These are phyloP conservation scores for Trichoderma citrinoviride DNA, from an alignment of 2,329 filamentous ascomycete genomes.

Conservation along the genomic window DNA sequence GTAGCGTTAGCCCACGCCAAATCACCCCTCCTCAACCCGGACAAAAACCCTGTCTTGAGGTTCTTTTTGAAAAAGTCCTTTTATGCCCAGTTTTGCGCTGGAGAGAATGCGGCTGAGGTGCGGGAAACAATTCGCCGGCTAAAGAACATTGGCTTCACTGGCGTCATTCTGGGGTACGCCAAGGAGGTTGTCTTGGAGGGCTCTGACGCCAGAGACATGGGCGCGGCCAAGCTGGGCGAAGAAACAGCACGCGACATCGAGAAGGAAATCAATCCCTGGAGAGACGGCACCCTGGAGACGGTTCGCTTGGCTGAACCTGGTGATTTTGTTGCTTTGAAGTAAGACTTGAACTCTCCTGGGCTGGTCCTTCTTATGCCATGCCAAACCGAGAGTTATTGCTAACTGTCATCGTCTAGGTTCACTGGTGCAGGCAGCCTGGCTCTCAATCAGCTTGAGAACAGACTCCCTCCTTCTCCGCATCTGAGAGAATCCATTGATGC, in stretches of 20 bases:
- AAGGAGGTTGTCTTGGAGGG: slow-evolving; percentile 72
- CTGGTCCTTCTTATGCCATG: neutral
- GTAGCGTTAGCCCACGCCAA: slow-evolving; percentile 66
- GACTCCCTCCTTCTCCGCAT: slow-evolving; percentile 58
- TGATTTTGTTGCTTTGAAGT: slow-evolving; percentile 66
- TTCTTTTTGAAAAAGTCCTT: slow-evolving; percentile 76
- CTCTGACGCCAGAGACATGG: slow-evolving; percentile 46
- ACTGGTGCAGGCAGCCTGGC: slow-evolving; percentile 77
- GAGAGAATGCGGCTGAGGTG: slow-evolving; percentile 70
- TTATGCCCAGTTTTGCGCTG: slow-evolving; percentile 88
- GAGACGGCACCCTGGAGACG: slow-evolving; percentile 69
- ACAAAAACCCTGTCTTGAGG: slow-evolving; percentile 69
- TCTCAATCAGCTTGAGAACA: slow-evolving; percentile 63
- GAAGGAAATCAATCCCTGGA: slow-evolving; percentile 69
- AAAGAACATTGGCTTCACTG: slow-evolving; percentile 73
- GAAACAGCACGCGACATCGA: slow-evolving; percentile 49
- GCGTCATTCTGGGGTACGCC: slow-evolving; percentile 82
- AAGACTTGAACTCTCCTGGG: slow-evolving; percentile 26
- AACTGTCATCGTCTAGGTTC: slow-evolving; percentile 49
- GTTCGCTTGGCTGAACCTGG: slow-evolving; percentile 62
- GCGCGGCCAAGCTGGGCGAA: slow-evolving; percentile 45
- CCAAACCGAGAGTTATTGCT: neutral
- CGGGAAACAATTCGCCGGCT: slow-evolving; percentile 61
- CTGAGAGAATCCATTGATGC: slow-evolving; percentile 69
- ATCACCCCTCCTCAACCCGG: slow-evolving; percentile 66